A percentile compares a stretch with the other conserved stretches of the same genome.
phyloP scores from a whole-genome alignment of 2,329 filamentous ascomycete species.

The Trichoderma oligosporum region DNA sequence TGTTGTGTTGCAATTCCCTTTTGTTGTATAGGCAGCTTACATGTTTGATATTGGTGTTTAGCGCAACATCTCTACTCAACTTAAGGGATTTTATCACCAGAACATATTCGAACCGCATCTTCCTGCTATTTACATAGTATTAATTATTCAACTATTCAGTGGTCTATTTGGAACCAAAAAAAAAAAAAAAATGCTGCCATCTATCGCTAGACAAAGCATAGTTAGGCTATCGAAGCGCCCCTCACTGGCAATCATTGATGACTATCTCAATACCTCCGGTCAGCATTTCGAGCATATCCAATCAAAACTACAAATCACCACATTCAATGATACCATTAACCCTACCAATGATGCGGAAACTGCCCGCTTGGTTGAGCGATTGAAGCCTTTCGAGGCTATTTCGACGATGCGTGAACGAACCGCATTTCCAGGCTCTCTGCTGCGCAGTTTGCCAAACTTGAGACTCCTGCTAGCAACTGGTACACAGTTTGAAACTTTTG shows the following conservation, averaged over 20 bases:
- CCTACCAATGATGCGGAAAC: neutral
- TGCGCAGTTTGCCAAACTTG: slow-evolving; percentile 57
- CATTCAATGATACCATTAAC: slow-evolving; percentile 1
- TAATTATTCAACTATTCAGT: too few species aligned
- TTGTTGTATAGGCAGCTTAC: too few species aligned
- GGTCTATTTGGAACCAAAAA: neutral
- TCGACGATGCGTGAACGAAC: slow-evolving; percentile 9
- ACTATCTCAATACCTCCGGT: neutral
- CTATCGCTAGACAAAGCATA: neutral
- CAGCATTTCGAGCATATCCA: neutral
- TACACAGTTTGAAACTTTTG: slow-evolving; percentile 56
- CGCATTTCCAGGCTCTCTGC: slow-evolving; percentile 52
- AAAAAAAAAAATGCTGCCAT: neutral
- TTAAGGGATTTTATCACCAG: too few species aligned
- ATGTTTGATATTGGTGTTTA: too few species aligned
- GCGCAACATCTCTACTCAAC: too few species aligned
- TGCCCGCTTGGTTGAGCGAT: neutral
- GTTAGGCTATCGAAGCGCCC: neutral
- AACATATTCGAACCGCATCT: too few species aligned
- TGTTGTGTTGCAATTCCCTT: too few species aligned
- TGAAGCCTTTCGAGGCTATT: neutral
- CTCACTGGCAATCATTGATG: slow-evolving; percentile 3
- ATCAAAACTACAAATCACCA: neutral
- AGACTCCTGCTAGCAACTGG: slow-evolving; percentile 61
- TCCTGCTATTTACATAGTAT: too few species aligned